Evolutionary conservation across 768 basidiomycete genomes (phyloP), one percentile per base, ranked within the genome.

Genomic region (Coprinopsis strossmayeri): DNA sequence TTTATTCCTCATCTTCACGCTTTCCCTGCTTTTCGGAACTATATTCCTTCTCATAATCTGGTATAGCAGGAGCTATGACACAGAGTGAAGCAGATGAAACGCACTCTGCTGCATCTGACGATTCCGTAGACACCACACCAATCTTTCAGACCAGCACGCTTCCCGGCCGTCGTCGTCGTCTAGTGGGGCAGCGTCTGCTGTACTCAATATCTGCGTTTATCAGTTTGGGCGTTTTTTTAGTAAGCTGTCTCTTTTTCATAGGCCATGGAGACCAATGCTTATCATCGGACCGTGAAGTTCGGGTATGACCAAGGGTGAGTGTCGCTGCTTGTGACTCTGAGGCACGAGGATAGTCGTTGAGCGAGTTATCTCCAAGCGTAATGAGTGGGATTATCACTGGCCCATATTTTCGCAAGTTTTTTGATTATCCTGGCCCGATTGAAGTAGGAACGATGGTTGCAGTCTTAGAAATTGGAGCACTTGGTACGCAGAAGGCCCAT

Each of bases 391-490:
- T 96, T 55, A 94, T 97, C 64, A 96, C 85, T 23, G 86, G 86
- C 0, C 85, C 85, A 18, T 77, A 90, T 64, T 91, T 91, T 66
- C 78, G 73, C 55, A 78, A 82, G 46, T 94, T 79, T 67, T 94
- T 97, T 71, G 69, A 87, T 51, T 76, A 82, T 17, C 93, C 91
- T 15, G 76, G 76, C 13, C 72, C 85, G 0, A 66, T 86, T 43
- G 78, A 86, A 58, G 65, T 92, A 20, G 93, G 91, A n/a, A 91
- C 89, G 17, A 92, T 97, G 87, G 92, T 96, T 34, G 90, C 93
- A n/a, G 84, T 94, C 3, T 70, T 95, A 27, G 92, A 97, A 66
- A 76, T 97, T 28, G 93, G 93, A 37, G 93, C 93, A 32, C 84
- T 96, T 63, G 75, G 91, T 90, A 60, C 35, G 82, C 45, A 35